Conservation (phyloP, 257 asterid species). For the Primulina eburnea region DNA sequence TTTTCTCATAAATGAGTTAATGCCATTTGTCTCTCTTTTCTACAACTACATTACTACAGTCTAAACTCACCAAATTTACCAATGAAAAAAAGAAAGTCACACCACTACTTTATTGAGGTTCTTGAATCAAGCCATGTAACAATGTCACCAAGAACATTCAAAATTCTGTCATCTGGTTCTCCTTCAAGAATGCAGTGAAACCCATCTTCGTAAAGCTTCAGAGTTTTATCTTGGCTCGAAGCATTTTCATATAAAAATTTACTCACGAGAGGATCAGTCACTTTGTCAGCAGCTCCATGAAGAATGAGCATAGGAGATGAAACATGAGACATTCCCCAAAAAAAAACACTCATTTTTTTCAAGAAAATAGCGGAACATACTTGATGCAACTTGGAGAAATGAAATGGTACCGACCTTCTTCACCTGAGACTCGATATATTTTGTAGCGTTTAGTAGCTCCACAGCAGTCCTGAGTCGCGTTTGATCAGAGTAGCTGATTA, state of each 20-base stretch:
- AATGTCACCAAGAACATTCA: constrained; percentile 67
- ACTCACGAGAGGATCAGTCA: constrained; percentile 91
- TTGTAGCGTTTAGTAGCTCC: constrained; percentile 84
- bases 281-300: constrained; percentile 92
- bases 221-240: constrained; percentile 69
- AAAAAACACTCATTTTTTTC: not conserved
- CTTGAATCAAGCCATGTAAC: constrained; percentile 81
- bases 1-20: no score
- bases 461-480: constrained; percentile 86
- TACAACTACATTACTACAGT: no score
- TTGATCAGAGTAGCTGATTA: constrained; percentile 75
- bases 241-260: constrained; percentile 63
- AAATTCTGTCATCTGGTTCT: constrained; percentile 86
- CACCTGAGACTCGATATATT: constrained; percentile 70
- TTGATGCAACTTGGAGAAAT: not conserved
- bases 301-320: constrained; percentile 77
- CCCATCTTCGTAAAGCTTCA: constrained; percentile 81
- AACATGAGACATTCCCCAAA: constrained; percentile 36
- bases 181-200: constrained; percentile 97
- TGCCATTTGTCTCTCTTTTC: no score
- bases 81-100: not conserved
- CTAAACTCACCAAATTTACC: no score
- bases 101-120: constrained; percentile 35
- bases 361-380: not conserved
- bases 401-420: constrained; percentile 45